Evolutionary conservation across 805 yeast genomes (phyloP), one percentile per base, ranked within the genome.

Genomic region (Nakazawaea populi): DNA sequence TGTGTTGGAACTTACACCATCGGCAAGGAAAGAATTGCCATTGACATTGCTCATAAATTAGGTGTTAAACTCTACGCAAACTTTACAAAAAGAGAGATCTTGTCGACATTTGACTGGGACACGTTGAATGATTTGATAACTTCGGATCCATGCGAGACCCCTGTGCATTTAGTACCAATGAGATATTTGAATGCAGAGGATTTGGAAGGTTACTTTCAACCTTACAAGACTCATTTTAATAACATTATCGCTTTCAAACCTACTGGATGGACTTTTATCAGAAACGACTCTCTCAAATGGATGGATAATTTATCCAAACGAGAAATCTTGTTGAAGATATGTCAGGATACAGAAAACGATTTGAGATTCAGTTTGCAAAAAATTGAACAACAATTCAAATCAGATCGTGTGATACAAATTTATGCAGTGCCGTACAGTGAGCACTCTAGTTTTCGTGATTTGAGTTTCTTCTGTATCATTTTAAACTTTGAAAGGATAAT

Each of bases 1-100:
- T 69, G 87, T 8, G 83, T 94, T 12, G 98, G 98, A 0, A 83
- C 96, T 0, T 94, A 94, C 64, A 79, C 91, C 2, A 90, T 94
- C 38, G 99, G 99, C 3, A 94, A 94, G 62, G 99, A 94, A 63
- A 79, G 85, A 52, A 64, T 94, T 31, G 97, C 96, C 0, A 65
- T 88, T 6, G 71, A 79, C 0, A 68, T 87, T 10, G 87, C 89
- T 57, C 67, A 76, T 46, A 60, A 58, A 24, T 58, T 86, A 30
- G 57, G 70, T 1, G 71, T 84, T 30, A 83, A 80, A 52, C 79
- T 87, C 2, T 82, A 71, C 54, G 78, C 85, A 12, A 68, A 76
- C 54, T 65, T 69, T 47, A 65, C 71, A 44, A 76, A 82, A 58
- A 71, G 78, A 27, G 67, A 65, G 41, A 77, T 79, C 3, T 64